A percentile compares a stretch with the other conserved stretches of the same genome.
Conservation (phyloP, 208 protist species). For the Leishmania turanica region DNA sequence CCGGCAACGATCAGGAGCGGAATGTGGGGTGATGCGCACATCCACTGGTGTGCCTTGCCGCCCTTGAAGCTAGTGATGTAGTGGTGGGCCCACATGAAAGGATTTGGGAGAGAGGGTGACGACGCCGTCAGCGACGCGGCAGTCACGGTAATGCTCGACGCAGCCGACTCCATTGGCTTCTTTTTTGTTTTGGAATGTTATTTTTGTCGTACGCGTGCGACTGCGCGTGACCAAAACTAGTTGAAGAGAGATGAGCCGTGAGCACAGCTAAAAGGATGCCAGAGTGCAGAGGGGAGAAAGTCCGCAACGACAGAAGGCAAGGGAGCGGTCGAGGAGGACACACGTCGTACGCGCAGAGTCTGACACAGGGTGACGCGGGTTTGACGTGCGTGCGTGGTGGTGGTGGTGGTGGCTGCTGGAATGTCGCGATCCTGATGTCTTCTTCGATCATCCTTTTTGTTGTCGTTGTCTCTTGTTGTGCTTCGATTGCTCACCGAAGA, state of each 20-base stretch:
- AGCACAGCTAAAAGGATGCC: neutral
- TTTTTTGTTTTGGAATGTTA: neutral
- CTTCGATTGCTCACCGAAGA: no score
- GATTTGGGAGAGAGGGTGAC: neutral
- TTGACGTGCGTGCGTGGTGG: neutral
- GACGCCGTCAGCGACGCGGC: neutral
- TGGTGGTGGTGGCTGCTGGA: neutral
- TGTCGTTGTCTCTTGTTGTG: no score
- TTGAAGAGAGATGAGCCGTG: neutral
- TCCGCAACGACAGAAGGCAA: no score
- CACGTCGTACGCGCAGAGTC: neutral
- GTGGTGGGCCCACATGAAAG: slow-evolving; percentile 15
- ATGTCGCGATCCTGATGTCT: no score
- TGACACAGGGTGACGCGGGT: neutral
- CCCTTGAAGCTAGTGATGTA: slow-evolving; percentile 35
- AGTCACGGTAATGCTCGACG: neutral
- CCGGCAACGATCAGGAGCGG: slow-evolving; percentile 23
- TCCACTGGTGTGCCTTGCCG: slow-evolving; percentile 32
- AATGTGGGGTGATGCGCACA: slow-evolving; percentile 35
- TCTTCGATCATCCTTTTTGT: no score
- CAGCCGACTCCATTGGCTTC: neutral
- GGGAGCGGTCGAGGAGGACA: neutral
- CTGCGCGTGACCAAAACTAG: neutral
- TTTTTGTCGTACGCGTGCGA: neutral
- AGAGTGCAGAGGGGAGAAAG: neutral